Evolutionary conservation across 2,329 filamentous ascomycete species (phyloP).

Genomic region (Penicillium sp.): DNA sequence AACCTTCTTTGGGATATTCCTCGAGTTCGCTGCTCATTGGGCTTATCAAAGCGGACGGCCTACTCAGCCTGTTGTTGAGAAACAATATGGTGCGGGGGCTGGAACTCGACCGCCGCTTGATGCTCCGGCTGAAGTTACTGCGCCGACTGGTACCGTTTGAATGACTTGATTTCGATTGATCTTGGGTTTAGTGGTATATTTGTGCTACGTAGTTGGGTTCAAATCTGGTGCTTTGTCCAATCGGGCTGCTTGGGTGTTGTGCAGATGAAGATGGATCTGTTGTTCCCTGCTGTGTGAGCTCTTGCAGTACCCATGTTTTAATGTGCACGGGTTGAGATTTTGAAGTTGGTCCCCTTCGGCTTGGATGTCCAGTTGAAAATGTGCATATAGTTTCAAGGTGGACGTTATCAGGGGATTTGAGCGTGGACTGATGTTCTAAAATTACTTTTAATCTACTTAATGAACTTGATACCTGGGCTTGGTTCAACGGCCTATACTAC

Average conservation of each 20-base stretch:
- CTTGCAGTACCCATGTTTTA: background rate
- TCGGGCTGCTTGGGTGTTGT: background rate
- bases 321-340: background rate
- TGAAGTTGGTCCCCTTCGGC: background rate
- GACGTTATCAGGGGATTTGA: no score
- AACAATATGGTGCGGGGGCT: constrained; percentile 12
- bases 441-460: background rate
- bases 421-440: no score
- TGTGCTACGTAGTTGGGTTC: background rate
- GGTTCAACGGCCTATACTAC: background rate
- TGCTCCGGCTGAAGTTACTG: constrained; percentile 11
- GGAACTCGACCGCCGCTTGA: constrained; percentile 18
- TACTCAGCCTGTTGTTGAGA: constrained; percentile 20
- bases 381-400: background rate
- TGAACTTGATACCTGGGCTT: background rate
- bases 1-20: constrained; percentile 39
- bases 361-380: background rate
- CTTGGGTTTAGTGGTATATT: background rate
- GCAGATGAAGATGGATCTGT: background rate
- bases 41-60: constrained; percentile 27
- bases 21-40: constrained; percentile 40
- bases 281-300: background rate
- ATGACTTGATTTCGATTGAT: background rate
- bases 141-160: background rate
- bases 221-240: background rate